Evolutionary conservation across 2,329 filamentous ascomycete species (phyloP), one percentile per base, ranked within the genome.

Genomic region (Emergomyces orientalis): DNA sequence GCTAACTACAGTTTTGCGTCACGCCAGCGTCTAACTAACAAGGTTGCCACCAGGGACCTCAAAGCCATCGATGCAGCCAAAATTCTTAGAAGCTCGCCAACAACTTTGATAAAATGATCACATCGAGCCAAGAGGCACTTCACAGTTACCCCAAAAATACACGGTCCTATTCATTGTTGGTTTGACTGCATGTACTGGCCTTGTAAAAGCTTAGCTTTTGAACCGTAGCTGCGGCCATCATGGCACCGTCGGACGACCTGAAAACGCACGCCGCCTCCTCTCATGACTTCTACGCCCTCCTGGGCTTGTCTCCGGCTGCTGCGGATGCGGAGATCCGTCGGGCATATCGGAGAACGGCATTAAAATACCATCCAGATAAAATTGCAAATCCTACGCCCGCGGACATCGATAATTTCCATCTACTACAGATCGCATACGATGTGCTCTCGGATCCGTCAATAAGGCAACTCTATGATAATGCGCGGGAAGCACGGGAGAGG

Each of bases 291-390:
- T 96, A 94, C 78, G 85, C 84, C 32, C 82, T 96, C 32, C 83
- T 96, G 19, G 83, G 83, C 62, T 80, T 94, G 59, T 79, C 85
- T 62, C 80, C 85, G 25, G 82, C 86, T 22, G 84, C 87, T 0
- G 77, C 82, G 25, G 87, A 88, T 62, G 78, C 85, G n/a, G 88
- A 91, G 65, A 88, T 96, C 70, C 87, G 90, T 66, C 86, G 88
- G 68, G 91, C 90, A 54, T 97, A 93, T 81, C 86, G 91, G 64
- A 89, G 90, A 70, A 87, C 88, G 37, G 91, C 91, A 3, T 81
- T 96, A n/a, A 91, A 90, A 71, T 91, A 92, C 79, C 93, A 97
- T 75, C 93, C 93, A 0, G 93, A 97, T 81, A 96, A 97, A 78
- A 87, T 92, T 62, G 84, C 87, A 66, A 85, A 84, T 60, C 79